phyloP scores from a whole-genome alignment of 371 early-diverging fungal genomes.

The Fennellomyces sp. region DNA sequence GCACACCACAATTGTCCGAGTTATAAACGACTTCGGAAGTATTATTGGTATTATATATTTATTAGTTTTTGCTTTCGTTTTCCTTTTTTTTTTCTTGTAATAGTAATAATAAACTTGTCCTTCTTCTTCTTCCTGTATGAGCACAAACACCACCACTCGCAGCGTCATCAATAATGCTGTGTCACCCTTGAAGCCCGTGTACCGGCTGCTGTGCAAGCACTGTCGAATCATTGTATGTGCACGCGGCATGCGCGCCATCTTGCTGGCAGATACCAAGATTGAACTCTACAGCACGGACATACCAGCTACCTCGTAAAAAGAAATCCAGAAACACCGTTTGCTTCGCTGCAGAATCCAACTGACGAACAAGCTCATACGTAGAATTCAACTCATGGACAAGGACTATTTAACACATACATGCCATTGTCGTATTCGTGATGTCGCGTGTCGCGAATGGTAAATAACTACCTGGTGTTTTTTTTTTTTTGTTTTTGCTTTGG shows the following conservation, averaged over 20 bases:
- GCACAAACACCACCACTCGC: not conserved
- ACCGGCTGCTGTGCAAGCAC: conserved; percentile 38
- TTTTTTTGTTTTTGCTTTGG: not conserved
- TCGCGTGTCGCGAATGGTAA: conserved; percentile 93
- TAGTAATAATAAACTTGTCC: not conserved
- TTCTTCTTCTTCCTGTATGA: not conserved
- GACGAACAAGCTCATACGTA: too few relatives aligned
- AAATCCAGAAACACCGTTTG: too few relatives aligned
- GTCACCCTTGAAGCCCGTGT: conserved; percentile 40
- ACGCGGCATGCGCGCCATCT: conserved; percentile 88
- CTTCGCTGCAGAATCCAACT: too few relatives aligned
- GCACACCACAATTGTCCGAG: conserved; percentile 2
- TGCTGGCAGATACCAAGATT: conserved; percentile 87
- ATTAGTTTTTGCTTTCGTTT: not conserved
- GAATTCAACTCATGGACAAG: conserved; percentile 86
- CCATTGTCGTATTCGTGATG: conserved; percentile 90
- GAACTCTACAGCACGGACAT: conserved; percentile 88
- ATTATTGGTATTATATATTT: conserved; percentile 1
- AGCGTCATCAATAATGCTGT: conserved; percentile 4
- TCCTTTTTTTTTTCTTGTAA: not conserved
- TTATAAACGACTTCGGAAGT: conserved; percentile 4
- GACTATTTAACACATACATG: conserved; percentile 94
- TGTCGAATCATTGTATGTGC: conserved; percentile 62
- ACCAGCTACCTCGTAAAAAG: conserved; percentile 76
- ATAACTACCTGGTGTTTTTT: not conserved